Percentiles rank a stretch among this genome's conserved stretches.
phyloP scores from a whole-genome alignment of 495 filamentous ascomycete genomes.

The Neurospora pannonica region DNA sequence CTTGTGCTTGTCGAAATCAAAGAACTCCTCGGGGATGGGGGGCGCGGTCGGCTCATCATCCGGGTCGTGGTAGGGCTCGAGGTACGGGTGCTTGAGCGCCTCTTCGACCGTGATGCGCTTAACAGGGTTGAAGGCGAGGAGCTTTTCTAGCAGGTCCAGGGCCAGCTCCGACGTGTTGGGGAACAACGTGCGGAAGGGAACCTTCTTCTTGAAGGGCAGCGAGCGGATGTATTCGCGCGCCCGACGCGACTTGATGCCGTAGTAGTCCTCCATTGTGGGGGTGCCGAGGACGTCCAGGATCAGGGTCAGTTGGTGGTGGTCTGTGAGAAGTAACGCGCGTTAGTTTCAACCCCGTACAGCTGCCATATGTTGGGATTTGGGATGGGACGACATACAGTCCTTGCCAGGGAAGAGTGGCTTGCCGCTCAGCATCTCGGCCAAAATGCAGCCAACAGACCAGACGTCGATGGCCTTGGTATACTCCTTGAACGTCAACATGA shows the following conservation, averaged over 20 bases:
- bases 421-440: constrained; percentile 99
- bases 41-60: constrained; percentile 96
- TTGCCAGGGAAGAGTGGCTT: constrained; percentile 99
- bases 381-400: constrained; percentile 69
- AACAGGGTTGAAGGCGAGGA: constrained; percentile 95
- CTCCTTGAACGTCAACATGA: constrained; percentile 99
- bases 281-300: constrained; percentile 98
- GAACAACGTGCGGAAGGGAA: constrained; percentile 94
- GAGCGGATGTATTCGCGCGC: constrained; percentile 98
- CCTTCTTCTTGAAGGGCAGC: constrained; percentile 99
- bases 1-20: constrained; percentile 99
- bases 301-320: constrained; percentile 96
- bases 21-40: constrained; percentile 97
- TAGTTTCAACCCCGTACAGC: neutral
- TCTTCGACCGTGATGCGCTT: constrained; percentile 98
- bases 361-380: neutral
- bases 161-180: constrained; percentile 92
- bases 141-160: constrained; percentile 86
- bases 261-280: constrained; percentile 99
- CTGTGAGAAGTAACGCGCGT: constrained; percentile 31
- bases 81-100: constrained; percentile 91
- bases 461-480: constrained; percentile 99
- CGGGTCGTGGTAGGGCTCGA: constrained; percentile 98
- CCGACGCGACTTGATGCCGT: constrained; percentile 97
- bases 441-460: constrained; percentile 97